Percentiles rank a stretch among this genome's conserved stretches.
Evolutionary conservation across 257 asterid species (phyloP).

Genomic region (Gardenia jasminoides): DNA sequence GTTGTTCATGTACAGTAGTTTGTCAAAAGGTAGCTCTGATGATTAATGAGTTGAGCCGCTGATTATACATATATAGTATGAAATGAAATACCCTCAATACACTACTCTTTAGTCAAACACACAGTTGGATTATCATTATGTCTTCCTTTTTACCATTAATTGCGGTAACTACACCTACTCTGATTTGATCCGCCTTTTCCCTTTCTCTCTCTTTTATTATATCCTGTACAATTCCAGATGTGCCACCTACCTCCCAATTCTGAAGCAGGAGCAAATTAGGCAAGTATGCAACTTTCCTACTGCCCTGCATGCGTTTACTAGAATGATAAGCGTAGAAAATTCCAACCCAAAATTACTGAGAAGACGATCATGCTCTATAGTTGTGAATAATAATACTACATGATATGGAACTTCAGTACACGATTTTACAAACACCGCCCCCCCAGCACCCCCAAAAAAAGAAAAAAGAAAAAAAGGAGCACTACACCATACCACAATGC

Average conservation of each 20-base stretch:
- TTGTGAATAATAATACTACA: no score
- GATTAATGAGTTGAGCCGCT: not conserved
- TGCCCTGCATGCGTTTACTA: not conserved
- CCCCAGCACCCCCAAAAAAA: no score
- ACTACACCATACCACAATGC: not conserved
- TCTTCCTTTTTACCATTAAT: slow-evolving; percentile 13
- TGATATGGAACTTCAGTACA: no score
- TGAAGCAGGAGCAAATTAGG: not conserved
- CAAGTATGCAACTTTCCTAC: not conserved
- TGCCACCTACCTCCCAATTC: not conserved
- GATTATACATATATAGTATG: not conserved
- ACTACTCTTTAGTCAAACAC: not conserved
- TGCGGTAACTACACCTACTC: slow-evolving; percentile 3
- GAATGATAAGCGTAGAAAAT: not conserved
- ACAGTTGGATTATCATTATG: not conserved
- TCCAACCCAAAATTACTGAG: no score
- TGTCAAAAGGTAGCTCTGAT: not conserved
- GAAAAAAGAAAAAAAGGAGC: no score
- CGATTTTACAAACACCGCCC: no score
- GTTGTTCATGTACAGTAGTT: not conserved
- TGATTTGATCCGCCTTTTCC: not conserved
- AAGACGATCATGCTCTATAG: no score
- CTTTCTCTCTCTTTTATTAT: not conserved
- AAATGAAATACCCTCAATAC: not conserved
- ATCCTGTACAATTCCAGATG: not conserved